Conservation (phyloP, 1,139 yeast species). For the Pichia sp. region DNA sequence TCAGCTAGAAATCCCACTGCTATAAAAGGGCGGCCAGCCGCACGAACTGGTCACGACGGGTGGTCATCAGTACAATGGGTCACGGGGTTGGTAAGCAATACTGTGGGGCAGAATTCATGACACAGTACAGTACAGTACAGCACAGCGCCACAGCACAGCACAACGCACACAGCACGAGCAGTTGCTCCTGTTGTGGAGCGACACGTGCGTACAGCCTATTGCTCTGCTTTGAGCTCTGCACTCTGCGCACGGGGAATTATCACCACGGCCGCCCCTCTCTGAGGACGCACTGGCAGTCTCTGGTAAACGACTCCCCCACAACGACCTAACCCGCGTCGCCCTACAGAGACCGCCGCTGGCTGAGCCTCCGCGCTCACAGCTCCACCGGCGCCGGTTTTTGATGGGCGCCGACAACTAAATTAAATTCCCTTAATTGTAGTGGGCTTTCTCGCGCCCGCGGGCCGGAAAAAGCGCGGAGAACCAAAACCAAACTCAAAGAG, state of each 20-base stretch:
- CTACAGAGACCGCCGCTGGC: constrained; percentile 11
- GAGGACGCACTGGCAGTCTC: constrained; percentile 2
- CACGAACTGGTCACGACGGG: no score
- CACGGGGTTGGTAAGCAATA: no score
- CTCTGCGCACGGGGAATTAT: constrained; percentile 10
- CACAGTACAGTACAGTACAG: neutral
- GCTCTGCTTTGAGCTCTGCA: no score
- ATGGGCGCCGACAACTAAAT: constrained; percentile 4
- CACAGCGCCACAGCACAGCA: neutral
- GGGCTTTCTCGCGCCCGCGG: no score
- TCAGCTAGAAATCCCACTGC: neutral
- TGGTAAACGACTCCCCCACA: constrained; percentile 14
- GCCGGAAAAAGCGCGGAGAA: no score
- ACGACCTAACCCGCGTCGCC: constrained; percentile 1
- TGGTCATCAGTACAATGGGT: no score
- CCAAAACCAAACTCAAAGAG: no score
- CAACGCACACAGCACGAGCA: neutral
- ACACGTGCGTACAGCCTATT: no score
- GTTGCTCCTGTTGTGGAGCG: no score
- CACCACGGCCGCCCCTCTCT: constrained; percentile 5
- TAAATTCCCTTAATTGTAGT: no score
- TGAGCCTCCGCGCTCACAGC: neutral
- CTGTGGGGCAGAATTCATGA: no score
- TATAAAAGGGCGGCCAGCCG: no score
- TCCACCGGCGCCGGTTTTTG: constrained; percentile 8